Evolutionary conservation across 148 eudicot species (phyloP), one percentile per base, ranked within the genome.

Genomic region (Polygonum maritimum): DNA sequence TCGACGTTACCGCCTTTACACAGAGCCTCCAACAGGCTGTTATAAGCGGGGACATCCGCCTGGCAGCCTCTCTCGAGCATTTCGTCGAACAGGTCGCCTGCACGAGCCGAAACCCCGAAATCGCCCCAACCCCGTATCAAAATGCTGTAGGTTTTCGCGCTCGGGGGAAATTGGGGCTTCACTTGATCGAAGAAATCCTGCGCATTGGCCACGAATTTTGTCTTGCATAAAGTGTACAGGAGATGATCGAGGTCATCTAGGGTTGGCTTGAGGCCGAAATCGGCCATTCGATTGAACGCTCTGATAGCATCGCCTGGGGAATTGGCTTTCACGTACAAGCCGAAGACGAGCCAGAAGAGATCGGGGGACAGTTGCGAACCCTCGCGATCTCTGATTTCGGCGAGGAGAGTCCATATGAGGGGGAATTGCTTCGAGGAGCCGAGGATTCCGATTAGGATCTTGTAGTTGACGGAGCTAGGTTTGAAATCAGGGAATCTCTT

Each of bases 401-500:
- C 19, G 13, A 93, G 81, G 54, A 90, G 86, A 75, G 89, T 93
- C 97, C 96, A 93, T 39, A 93, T 78, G 51, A 93, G 78, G 0
- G 98, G 98, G 57, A 93, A 93, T 48, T 93, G 90, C 49, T 86
- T 85, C 51, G 88, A 88, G 63, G 84, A 67, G 18, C 98, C 98
- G 65, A 93, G 78, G 44, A 93, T 84, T 63, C 84, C 85, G 4
- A 91, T 75, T 6, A 93, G 82, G 48, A 93, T 91, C 75, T 70
- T 88, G 79, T 85, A 86, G 55, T 85, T 91, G 1, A 57, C 48
- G 12, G 70, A 10, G 58, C 76, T 78, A 39, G 86, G 98, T 74
- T 74, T 58, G 76, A 93, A 93, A 78, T 78, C 76, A 12, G 93
- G 87, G n/a, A 82, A 76, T 10, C 48, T 55, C 74, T 84, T 77